Evolutionary conservation across 2,329 filamentous ascomycete genomes (phyloP), one percentile per base, ranked within the genome.

Genomic region (Karstenula rhodostoma): DNA sequence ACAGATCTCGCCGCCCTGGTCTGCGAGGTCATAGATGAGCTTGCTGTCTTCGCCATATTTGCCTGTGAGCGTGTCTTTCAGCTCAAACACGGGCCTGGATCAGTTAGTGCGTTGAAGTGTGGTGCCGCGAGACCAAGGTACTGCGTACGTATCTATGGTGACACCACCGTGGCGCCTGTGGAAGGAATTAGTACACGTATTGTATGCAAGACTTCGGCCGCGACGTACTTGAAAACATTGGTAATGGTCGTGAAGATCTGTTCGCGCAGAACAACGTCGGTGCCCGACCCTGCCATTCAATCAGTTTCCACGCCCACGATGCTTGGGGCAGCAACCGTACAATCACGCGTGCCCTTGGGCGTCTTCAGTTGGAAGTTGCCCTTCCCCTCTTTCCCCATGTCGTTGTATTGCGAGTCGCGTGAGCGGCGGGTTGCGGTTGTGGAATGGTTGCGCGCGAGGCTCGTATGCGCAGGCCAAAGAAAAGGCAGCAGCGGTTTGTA

Each of bases 41-140:
- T 94, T 94, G 73, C 89, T 92, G 79, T 96, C 93, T 81, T 96
- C 93, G 76, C 93, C 93, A 82, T 96, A 96, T 82, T 96, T 96
- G 62, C 92, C 93, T 22, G 92, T 86, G 42, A 96, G 85, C 65
- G 96, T 94, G 70, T 96, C 92, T 76, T 90, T 90, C 63, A 95
- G 84, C 79, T 96, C 93, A 75, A 96, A 96, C 61, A 95, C 92
- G 44, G 86, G 87, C 33, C 85, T 52, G 73, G 74, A 33, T 19
- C 29, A 23, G 58, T 63, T 35, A 59, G 54, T 27, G 46, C 8
- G 23, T n/a, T 29, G 7, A 33, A 43, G 23, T 25, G 29, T 44
- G 48, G 42, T 5, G 37, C 7, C 15, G n/a, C 37, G 25, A 19
- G n/a, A 22, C 52, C 37, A 25, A 56, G 23, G 49, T 61, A 56